phyloP scores from a whole-genome alignment of 2,329 filamentous ascomycete species.

The Claviceps africana region DNA sequence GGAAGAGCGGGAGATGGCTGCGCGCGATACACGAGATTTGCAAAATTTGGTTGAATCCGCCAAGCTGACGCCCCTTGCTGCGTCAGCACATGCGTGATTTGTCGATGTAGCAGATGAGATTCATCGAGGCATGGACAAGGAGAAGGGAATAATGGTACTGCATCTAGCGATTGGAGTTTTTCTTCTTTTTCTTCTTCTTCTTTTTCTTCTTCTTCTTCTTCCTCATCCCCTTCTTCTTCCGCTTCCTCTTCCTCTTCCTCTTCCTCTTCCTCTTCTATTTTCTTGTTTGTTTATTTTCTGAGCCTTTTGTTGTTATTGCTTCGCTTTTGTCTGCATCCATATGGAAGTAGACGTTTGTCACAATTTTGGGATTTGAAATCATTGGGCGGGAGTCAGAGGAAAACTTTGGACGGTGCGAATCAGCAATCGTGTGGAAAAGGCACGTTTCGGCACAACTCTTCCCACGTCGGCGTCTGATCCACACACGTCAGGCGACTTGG shows the following conservation, averaged over 20 bases:
- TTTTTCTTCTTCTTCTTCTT: neutral
- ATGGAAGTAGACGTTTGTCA: slow-evolving; percentile 7
- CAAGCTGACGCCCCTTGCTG: slow-evolving; percentile 35
- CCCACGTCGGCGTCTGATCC: neutral
- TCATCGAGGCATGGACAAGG: neutral
- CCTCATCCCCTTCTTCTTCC: no score
- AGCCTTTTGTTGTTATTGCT: neutral
- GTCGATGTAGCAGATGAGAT: no score
- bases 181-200: slow-evolving; percentile 4
- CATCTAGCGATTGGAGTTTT: slow-evolving; percentile 27
- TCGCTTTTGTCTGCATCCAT: slow-evolving; percentile 10
- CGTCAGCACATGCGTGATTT: no score
- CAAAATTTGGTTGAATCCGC: slow-evolving; percentile 53
- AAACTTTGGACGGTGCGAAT: neutral
- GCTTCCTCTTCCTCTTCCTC: slow-evolving; percentile 6
- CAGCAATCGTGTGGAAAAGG: neutral
- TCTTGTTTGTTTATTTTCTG: neutral
- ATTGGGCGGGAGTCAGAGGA: neutral
- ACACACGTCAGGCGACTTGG: neutral
- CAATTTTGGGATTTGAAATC: neutral
- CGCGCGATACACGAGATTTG: slow-evolving; percentile 55
- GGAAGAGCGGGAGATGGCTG: slow-evolving; percentile 58
- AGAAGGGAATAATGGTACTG: slow-evolving; percentile 10
- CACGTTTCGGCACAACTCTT: neutral
- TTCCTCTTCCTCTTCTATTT: no score